These are phyloP conservation scores for Phytophthora gonapodyides DNA, from an alignment of 352 stramenopile species.

Conservation along the genomic window DNA sequence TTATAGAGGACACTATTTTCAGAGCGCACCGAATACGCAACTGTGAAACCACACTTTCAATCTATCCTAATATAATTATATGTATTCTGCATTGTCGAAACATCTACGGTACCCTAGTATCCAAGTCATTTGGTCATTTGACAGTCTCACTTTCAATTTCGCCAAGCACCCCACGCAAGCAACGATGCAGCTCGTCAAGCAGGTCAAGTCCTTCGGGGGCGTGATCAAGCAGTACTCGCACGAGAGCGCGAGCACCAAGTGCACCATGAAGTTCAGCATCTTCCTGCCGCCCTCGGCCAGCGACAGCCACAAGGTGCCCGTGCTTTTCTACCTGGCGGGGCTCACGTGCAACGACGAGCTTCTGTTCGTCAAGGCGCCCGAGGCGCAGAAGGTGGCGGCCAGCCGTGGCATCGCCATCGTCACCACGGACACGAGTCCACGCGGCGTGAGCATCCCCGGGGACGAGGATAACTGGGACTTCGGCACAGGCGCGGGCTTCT, in stretches of 20 bases:
- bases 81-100: too few relatives aligned
- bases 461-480: constrained; percentile 98
- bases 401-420: constrained; percentile 94
- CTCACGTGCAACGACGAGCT: constrained; percentile 98
- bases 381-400: constrained; percentile 89
- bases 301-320: constrained; percentile 73
- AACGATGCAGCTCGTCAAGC: constrained; percentile 79
- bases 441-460: constrained; percentile 89
- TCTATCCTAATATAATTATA: too few relatives aligned
- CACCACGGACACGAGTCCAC: constrained; percentile 95
- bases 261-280: constrained; percentile 92
- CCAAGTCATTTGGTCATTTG: background rate
- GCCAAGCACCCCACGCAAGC: background rate
- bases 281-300: constrained; percentile 79
- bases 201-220: constrained; percentile 77
- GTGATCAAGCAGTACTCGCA: constrained; percentile 87
- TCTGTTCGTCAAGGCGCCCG: constrained; percentile 95
- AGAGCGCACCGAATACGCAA: too few relatives aligned
- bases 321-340: constrained; percentile 96
- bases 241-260: constrained; percentile 77
- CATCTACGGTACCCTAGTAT: too few relatives aligned
- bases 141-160: constrained; percentile 6
- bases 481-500: constrained; percentile 96
- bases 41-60: too few relatives aligned
- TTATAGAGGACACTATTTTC: too few relatives aligned